A percentile compares a stretch with the other conserved stretches of the same genome.
Evolutionary conservation across 108 stramenopile genomes (phyloP).

Genomic region (Stephanodiscus triporus): DNA sequence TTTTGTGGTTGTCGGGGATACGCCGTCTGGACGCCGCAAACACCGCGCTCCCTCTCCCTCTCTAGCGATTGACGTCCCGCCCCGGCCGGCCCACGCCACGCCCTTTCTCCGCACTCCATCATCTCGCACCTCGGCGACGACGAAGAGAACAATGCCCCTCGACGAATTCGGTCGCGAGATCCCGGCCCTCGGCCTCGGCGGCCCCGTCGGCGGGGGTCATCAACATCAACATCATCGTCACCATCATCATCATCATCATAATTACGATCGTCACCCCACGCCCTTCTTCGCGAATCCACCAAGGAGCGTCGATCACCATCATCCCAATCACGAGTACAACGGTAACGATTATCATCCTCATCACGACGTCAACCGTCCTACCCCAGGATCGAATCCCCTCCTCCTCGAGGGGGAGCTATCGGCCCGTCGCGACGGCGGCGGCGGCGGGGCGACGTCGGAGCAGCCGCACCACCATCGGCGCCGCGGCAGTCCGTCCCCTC

Average conservation of each 20-base stretch:
- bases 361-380: background rate
- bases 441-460: background rate
- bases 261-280: background rate
- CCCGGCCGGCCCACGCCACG: too few species aligned
- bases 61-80: too few species aligned
- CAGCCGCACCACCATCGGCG: background rate
- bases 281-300: background rate
- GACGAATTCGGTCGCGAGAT: constrained; percentile 83
- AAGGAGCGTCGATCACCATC: constrained; percentile 28
- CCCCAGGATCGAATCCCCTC: background rate
- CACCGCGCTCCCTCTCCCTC: too few species aligned
- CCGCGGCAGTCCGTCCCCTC: constrained; percentile 8
- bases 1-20: too few species aligned
- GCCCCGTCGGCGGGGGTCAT: background rate
- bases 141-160: constrained; percentile 44
- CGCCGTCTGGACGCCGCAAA: too few species aligned
- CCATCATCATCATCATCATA: background rate
- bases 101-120: too few species aligned
- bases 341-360: background rate
- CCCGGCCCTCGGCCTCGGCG: constrained; percentile 9
- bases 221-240: background rate
- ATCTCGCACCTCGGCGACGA: too few species aligned
- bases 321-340: constrained; percentile 16
- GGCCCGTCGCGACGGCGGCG: constrained; percentile 23
- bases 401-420: constrained; percentile 11